Evolutionary conservation across 768 basidiomycete genomes (phyloP).

Genomic region (Leccinum arenicola): DNA sequence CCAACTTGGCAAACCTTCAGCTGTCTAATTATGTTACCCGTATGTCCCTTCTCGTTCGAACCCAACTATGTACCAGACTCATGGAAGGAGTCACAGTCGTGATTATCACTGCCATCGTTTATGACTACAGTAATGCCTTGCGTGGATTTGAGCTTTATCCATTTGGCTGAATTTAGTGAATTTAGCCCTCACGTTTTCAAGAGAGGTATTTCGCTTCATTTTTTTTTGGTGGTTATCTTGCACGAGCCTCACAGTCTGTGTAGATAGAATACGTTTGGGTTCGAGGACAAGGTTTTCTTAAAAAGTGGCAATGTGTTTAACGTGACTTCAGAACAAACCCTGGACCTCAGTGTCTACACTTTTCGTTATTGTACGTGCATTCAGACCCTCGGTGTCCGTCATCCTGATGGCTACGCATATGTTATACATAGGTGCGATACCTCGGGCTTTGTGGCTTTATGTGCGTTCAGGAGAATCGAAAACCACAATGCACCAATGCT

Average conservation of each 20-base stretch:
- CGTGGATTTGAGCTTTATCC: neutral
- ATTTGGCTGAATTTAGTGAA: neutral
- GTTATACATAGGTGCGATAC: neutral
- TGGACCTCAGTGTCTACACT: constrained; percentile 13
- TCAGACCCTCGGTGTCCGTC: neutral
- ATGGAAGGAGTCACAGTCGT: neutral
- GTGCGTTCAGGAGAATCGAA: neutral
- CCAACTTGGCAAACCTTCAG: neutral
- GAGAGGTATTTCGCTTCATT: constrained; percentile 7
- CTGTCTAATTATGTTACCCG: neutral
- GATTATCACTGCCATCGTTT: neutral
- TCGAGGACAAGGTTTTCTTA: neutral
- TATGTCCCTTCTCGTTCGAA: neutral
- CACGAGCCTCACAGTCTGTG: neutral
- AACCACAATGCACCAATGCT: neutral
- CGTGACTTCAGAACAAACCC: neutral
- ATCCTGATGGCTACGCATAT: neutral
- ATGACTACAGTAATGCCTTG: neutral
- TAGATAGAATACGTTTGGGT: constrained; percentile 19
- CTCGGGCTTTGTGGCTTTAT: neutral
- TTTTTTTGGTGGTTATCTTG: neutral
- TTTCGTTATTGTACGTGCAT: constrained; percentile 13
- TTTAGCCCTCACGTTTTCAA: constrained; percentile 9
- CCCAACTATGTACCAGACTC: neutral
- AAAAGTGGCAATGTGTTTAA: neutral